Conservation (phyloP, 208 protist species). For the Trypanosoma mega region DNA sequence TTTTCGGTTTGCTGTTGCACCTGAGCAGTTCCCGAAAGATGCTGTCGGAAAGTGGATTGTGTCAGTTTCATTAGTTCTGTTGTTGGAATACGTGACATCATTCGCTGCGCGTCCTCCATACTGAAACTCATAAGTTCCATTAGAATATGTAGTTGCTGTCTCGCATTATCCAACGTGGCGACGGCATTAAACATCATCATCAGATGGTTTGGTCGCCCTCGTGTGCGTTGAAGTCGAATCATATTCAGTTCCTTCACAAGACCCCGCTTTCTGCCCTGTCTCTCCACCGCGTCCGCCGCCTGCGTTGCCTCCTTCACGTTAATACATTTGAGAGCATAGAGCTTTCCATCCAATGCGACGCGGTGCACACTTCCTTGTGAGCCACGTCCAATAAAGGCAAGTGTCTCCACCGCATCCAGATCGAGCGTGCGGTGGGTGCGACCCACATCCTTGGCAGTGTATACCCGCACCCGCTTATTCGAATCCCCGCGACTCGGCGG, state of each 20-base stretch:
- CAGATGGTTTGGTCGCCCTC: slow-evolving; percentile 47
- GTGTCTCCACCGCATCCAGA: slow-evolving; percentile 65
- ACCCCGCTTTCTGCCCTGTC: slow-evolving; percentile 79
- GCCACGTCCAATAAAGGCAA: slow-evolving; percentile 66
- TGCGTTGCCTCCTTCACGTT: slow-evolving; percentile 74
- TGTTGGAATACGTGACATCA: slow-evolving; percentile 70
- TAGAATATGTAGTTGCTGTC: slow-evolving; percentile 72
- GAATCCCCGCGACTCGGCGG: neutral
- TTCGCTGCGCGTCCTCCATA: slow-evolving; percentile 72
- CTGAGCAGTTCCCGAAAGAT: slow-evolving; percentile 32
- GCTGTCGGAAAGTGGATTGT: slow-evolving; percentile 68
- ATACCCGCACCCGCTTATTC: slow-evolving; percentile 25
- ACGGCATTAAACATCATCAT: slow-evolving; percentile 89
- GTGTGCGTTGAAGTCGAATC: slow-evolving; percentile 62
- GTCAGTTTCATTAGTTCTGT: slow-evolving; percentile 65
- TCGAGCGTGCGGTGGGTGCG: slow-evolving; percentile 70
- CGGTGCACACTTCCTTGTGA: slow-evolving; percentile 80
- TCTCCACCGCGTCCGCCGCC: slow-evolving; percentile 68
- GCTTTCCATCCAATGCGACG: slow-evolving; percentile 66
- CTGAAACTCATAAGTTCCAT: slow-evolving; percentile 87
- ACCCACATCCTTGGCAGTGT: slow-evolving; percentile 64
- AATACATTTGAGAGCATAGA: slow-evolving; percentile 86
- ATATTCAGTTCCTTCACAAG: slow-evolving; percentile 87
- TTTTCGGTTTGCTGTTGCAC: slow-evolving; percentile 32
- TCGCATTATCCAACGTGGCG: slow-evolving; percentile 42